Evolutionary conservation across 306 rosid genomes (phyloP).

Genomic region (Medicago arabica): DNA sequence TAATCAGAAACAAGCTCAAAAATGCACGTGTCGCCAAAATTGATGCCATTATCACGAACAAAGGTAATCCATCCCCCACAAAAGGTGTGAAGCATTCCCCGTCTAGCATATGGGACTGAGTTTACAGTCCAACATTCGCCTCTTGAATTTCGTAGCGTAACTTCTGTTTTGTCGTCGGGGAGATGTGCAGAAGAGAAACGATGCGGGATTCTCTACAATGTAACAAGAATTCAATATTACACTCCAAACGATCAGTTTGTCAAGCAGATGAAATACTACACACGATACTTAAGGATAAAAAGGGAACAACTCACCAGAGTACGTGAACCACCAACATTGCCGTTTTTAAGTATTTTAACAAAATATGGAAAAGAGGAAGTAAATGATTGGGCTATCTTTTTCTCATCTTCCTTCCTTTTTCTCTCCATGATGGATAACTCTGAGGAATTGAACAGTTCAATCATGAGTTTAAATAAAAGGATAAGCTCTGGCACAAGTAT

Average conservation of each 20-base stretch:
- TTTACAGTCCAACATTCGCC: slow-evolving; percentile 89
- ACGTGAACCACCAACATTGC: slow-evolving; percentile 82
- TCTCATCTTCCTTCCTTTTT: slow-evolving; percentile 50
- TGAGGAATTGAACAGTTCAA: slow-evolving; percentile 50
- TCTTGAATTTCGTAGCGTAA: slow-evolving; percentile 68
- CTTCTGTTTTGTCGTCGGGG: slow-evolving; percentile 75
- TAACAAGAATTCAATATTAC: slow-evolving; percentile 28
- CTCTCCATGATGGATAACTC: slow-evolving; percentile 36
- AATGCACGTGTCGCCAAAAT: slow-evolving; percentile 82
- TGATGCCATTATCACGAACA: slow-evolving; percentile 81
- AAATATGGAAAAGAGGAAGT: slow-evolving; percentile 74
- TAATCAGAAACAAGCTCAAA: slow-evolving; percentile 74
- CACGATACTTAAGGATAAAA: slow-evolving; percentile 32
- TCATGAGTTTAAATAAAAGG: background rate
- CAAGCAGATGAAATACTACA: slow-evolving; percentile 31
- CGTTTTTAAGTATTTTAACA: slow-evolving; percentile 84
- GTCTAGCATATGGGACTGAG: slow-evolving; percentile 85
- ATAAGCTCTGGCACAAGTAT: background rate
- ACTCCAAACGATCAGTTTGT: background rate
- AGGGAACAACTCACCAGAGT: slow-evolving; percentile 77
- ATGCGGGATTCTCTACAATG: slow-evolving; percentile 83
- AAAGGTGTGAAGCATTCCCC: slow-evolving; percentile 80
- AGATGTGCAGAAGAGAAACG: slow-evolving; percentile 83
- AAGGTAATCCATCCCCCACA: slow-evolving; percentile 99
- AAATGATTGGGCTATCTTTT: slow-evolving; percentile 73